Conservation (phyloP, 1,284 basidiomycete genomes). For the Leccinum pachyderme region DNA sequence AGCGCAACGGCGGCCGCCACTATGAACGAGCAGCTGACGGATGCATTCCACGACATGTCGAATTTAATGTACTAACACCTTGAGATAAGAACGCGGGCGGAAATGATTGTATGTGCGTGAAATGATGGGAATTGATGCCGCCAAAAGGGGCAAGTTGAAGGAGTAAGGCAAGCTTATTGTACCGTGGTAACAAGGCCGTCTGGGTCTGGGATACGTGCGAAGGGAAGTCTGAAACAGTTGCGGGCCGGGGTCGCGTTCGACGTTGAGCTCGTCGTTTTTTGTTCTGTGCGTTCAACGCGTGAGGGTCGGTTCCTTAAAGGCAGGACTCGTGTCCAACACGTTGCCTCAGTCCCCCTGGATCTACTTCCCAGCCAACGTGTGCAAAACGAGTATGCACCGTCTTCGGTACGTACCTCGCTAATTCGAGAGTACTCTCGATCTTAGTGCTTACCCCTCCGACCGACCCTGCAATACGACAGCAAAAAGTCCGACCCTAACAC, state of each 20-base stretch:
- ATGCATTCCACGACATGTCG: constrained; percentile 3
- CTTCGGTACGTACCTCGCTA: constrained; percentile 65
- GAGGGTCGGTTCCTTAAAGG: constrained; percentile 23
- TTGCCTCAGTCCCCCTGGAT: constrained; percentile 44
- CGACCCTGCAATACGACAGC: constrained; percentile 26
- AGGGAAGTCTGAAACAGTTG: neutral
- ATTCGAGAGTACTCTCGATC: constrained; percentile 32
- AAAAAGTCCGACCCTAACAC: constrained; percentile 31
- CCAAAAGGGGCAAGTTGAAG: constrained; percentile 25
- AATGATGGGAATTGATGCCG: constrained; percentile 8
- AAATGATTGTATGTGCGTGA: constrained; percentile 1
- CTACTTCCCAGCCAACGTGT: constrained; percentile 54
- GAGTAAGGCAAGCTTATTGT: constrained; percentile 8
- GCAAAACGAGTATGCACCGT: constrained; percentile 72
- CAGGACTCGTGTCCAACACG: constrained; percentile 71
- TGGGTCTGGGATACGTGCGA: constrained; percentile 4
- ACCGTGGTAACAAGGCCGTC: neutral
- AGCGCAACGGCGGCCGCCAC: neutral
- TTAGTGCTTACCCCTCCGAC: constrained; percentile 16
- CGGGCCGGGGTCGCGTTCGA: neutral
- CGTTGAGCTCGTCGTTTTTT: neutral
- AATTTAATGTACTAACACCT: constrained; percentile 7
- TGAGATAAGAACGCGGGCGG: constrained; percentile 7
- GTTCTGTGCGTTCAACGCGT: neutral
- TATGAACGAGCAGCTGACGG: constrained; percentile 1